These are phyloP conservation scores for Apophysomyces variabilis DNA, from an alignment of 371 early-diverging fungal genomes.

Conservation along the genomic window DNA sequence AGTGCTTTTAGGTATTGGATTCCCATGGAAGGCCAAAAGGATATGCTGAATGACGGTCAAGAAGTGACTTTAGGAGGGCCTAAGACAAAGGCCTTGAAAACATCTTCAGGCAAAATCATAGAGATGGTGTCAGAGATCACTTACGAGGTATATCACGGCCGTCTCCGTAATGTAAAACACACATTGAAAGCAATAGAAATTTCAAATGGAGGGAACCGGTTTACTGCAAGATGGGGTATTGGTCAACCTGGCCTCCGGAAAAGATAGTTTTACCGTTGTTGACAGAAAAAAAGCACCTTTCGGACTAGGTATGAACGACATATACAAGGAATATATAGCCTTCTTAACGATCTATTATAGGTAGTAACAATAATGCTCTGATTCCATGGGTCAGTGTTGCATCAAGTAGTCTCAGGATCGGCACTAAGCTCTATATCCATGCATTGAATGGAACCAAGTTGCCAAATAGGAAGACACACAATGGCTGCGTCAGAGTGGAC, in stretches of 20 bases:
- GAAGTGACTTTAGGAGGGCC: conserved; percentile 24
- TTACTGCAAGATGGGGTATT: conserved; percentile 28
- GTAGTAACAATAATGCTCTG: conserved; percentile 15
- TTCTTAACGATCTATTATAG: neutral
- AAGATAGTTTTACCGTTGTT: conserved; percentile 23
- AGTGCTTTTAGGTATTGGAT: conserved; percentile 30
- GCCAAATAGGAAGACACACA: conserved; percentile 41
- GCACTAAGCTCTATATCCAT: conserved; percentile 36
- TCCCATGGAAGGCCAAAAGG: conserved; percentile 33
- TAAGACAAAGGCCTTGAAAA: conserved; percentile 23
- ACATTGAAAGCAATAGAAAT: conserved; percentile 19
- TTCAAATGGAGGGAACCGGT: conserved; percentile 44
- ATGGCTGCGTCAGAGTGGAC: conserved; percentile 50
- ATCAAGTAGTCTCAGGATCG: conserved; percentile 30
- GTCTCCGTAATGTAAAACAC: neutral
- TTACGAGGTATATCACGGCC: conserved; percentile 21
- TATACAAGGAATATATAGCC: neutral
- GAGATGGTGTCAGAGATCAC: conserved; percentile 31
- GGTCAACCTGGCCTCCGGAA: conserved; percentile 31
- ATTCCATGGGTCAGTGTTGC: conserved; percentile 42
- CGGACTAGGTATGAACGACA: conserved; percentile 22
- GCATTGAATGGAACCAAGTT: conserved; percentile 36
- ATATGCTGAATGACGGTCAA: conserved; percentile 29
- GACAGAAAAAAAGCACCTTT: conserved; percentile 28
- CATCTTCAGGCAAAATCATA: conserved; percentile 23